A percentile compares a stretch with the other conserved stretches of the same genome.
Conservation (phyloP, 768 basidiomycete species). For the Suillus fuscotomentosus region DNA sequence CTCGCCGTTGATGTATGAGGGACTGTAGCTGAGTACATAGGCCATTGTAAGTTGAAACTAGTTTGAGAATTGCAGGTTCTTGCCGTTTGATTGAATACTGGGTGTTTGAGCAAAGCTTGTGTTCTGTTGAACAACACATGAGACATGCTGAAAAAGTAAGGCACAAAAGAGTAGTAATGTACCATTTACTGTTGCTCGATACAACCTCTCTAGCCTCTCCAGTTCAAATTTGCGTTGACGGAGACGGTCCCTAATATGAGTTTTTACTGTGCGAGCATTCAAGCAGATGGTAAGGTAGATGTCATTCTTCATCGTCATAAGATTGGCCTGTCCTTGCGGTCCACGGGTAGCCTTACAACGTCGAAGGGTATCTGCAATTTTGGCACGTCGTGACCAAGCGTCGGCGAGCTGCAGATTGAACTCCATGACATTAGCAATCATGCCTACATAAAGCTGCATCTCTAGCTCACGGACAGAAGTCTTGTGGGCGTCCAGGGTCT, state of each 20-base stretch:
- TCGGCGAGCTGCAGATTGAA: constrained; percentile 2
- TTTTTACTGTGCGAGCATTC: constrained; percentile 19
- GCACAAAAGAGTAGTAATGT: constrained; percentile 5
- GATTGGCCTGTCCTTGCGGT: background rate
- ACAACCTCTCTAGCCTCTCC: constrained; percentile 10
- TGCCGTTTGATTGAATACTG: constrained; percentile 20
- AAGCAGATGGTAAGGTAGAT: constrained; percentile 7
- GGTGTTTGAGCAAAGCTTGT: constrained; percentile 25
- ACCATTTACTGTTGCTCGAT: constrained; percentile 10
- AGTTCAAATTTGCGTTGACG: constrained; percentile 17
- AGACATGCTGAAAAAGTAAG: constrained; percentile 17
- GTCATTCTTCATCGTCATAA: background rate
- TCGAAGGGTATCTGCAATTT: background rate
- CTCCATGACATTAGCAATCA: background rate
- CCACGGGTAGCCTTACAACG: background rate
- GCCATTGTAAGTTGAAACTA: constrained; percentile 26
- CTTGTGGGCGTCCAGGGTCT: no score
- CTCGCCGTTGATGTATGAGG: constrained; percentile 14
- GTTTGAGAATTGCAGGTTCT: constrained; percentile 23
- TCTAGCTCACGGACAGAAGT: constrained; percentile 2
- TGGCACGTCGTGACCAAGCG: background rate
- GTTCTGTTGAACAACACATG: constrained; percentile 20
- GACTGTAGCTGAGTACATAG: constrained; percentile 18
- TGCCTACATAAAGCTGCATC: background rate
- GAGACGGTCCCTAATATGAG: constrained; percentile 14